Conservation (phyloP, 345 rosid genomes). For the Eucalyptus brandiana region DNA sequence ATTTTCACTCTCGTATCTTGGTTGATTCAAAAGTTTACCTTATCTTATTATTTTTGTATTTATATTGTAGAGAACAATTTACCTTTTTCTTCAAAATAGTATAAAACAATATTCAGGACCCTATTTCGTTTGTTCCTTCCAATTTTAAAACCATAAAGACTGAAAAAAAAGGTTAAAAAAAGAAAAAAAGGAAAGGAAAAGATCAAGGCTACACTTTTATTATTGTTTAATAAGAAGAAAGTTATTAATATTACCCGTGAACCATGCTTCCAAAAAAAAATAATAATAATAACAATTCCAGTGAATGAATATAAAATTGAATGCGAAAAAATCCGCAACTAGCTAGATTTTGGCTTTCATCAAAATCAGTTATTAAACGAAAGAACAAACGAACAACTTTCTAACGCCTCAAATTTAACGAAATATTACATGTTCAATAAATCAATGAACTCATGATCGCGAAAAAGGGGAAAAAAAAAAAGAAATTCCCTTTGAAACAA, state of each 20-base stretch:
- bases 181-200: background rate
- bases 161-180: background rate
- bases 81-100: background rate
- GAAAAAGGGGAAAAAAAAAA: background rate
- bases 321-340: background rate
- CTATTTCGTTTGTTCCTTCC: background rate
- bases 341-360: background rate
- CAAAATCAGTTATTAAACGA: background rate
- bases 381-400: background rate
- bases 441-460: background rate
- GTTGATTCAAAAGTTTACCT: background rate
- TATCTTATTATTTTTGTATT: background rate
- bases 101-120: background rate
- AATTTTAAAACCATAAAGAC: background rate
- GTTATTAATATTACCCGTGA: background rate
- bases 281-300: too few species aligned
- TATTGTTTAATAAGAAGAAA: background rate
- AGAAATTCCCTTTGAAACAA: background rate
- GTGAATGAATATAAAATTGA: background rate
- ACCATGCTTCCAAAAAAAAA: background rate
- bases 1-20: background rate
- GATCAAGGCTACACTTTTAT: background rate
- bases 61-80: background rate
- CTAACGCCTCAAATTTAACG: background rate
- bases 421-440: background rate